A percentile compares a stretch with the other conserved stretches of the same genome.
Conservation (phyloP, 1,284 basidiomycete species). For the Trichosporon sp. region DNA sequence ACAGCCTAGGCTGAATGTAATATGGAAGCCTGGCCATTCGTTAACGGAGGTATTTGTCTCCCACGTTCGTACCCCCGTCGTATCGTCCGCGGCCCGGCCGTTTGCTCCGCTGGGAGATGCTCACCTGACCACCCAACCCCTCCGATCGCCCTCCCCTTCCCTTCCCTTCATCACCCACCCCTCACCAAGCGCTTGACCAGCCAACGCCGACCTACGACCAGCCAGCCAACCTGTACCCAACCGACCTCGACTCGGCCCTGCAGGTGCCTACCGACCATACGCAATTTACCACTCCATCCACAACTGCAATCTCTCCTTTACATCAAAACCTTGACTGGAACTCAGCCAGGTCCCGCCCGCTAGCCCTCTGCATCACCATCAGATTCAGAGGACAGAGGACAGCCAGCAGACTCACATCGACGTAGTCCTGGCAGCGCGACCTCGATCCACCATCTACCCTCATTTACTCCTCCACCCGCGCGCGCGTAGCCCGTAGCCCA, state of each 20-base stretch:
- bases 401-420: neutral
- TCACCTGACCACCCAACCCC: constrained; percentile 1
- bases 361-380: no score
- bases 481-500: neutral
- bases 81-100: neutral
- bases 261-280: neutral
- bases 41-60: neutral
- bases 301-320: neutral
- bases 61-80: neutral
- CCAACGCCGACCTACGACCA: neutral
- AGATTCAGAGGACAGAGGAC: neutral
- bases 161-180: neutral
- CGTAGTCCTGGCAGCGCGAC: neutral
- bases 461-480: no score
- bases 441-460: neutral
- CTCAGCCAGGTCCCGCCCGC: no score
- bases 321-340: no score
- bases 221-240: no score
- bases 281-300: neutral
- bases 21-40: no score
- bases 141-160: neutral
- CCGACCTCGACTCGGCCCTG: neutral
- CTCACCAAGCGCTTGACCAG: neutral
- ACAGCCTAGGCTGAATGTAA: neutral
- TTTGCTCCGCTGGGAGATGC: no score